Conservation (phyloP, 169 alveolate genomes). For the Babesia ovata region DNA sequence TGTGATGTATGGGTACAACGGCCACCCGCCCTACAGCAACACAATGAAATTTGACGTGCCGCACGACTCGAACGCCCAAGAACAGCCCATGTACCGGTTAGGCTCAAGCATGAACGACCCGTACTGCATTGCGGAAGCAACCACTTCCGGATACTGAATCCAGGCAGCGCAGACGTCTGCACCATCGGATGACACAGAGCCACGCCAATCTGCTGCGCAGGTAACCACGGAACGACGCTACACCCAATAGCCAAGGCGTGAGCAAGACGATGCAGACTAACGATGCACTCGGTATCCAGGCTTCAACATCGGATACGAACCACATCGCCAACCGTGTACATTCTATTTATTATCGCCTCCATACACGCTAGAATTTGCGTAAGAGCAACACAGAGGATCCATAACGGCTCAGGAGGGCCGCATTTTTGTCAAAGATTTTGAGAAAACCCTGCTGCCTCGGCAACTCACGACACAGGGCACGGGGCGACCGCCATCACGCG, state of each 20-base stretch:
- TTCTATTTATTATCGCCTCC: constrained; percentile 17
- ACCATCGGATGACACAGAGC: background rate
- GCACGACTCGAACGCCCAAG: background rate
- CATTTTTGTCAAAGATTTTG: background rate
- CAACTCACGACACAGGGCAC: constrained; percentile 12
- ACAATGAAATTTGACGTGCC: background rate
- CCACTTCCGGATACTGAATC: background rate
- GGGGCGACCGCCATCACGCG: background rate
- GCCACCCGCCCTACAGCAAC: background rate
- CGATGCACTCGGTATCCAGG: constrained; percentile 19
- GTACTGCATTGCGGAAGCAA: constrained; percentile 15
- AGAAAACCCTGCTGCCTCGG: background rate
- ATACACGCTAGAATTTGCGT: background rate
- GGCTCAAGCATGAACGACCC: constrained; percentile 40
- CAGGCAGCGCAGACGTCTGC: background rate
- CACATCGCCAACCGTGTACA: background rate
- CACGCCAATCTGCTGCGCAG: background rate
- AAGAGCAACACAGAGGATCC: background rate
- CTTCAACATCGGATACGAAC: constrained; percentile 32
- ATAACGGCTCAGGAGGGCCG: constrained; percentile 3
- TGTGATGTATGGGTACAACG: constrained; percentile 11
- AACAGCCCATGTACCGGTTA: constrained; percentile 14
- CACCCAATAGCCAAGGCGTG: background rate
- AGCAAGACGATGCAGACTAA: background rate
- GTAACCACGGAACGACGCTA: background rate